Base-by-base conservation (phyloP, 345 rosid species). In the Ricinus communis region DNA sequence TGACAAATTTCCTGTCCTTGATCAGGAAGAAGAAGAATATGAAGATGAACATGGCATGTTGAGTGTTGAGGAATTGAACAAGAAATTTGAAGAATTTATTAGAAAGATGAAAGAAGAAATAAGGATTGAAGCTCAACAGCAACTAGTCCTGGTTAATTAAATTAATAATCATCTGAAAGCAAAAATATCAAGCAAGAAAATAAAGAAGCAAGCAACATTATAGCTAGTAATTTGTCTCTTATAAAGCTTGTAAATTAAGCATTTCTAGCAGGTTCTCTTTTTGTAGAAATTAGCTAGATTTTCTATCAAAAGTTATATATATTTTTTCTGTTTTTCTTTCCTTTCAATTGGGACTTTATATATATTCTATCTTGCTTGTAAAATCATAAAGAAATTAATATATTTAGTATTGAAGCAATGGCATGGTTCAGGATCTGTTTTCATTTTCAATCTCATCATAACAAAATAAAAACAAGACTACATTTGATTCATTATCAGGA, bases 51-150 rank as follows among this genome's bases (percentile, higher is more conserved):
- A 75, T 62, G 87, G 68, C 41, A 53, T 58, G 80, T 14, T 89
- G 69, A 88, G 82, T 49, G 83, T 83, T 38, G 96, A 88, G 50
- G 97, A 91, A 6, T 62, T 94, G 61, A 89, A 90, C 82, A 90
- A 85, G 81, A 94, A 82, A 65, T 90, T 91, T 50, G 98, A 94
- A 18, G 98, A 94, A 68, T 94, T 94, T 68, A 94, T 94, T 5
- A 87, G 90, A 63, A 94, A 83, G 80, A 91, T 79, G 91, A 91
- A 86, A 75, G 91, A 87, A 78, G 97, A 84, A 70, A 60, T 90
- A 30, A 83, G 86, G 67, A 72, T 88, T 68, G 97, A 91, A 87
- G 91, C 91, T 69, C 76, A 70, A 62, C 79, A 73, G 0, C 88
- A 86, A 8, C 46, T 87, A 57, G 76, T 90, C 73, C 52, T 85